Evolutionary conservation across 257 asterid genomes (phyloP).

Genomic region (Leonotis leonurus): DNA sequence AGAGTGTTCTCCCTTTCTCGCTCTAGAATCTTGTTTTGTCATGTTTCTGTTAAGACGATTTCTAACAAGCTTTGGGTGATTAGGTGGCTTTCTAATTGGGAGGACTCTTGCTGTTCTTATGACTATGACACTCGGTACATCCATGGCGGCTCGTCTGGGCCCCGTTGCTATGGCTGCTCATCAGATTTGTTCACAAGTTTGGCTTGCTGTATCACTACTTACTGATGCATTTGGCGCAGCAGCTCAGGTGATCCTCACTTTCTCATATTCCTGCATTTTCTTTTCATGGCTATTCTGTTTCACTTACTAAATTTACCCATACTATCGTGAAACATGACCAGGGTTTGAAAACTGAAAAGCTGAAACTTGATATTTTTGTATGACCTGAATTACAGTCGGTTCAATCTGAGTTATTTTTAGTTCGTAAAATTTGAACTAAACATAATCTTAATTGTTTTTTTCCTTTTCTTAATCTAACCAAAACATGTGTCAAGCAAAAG

Average conservation of each 20-base stretch:
- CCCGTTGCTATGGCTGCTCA: conserved; percentile 94
- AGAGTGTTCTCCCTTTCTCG: background rate
- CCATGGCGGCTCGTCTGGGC: conserved; percentile 99
- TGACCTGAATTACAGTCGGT: background rate
- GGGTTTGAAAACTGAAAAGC: too few species aligned
- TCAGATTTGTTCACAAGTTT: conserved; percentile 86
- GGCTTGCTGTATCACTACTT: conserved; percentile 93
- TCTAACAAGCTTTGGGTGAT: conserved; percentile 6
- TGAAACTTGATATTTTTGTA: too few species aligned
- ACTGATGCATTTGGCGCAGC: conserved; percentile 89
- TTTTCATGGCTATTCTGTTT: background rate
- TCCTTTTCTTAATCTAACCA: too few species aligned
- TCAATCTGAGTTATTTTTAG: too few species aligned
- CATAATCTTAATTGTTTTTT: too few species aligned
- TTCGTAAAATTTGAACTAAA: background rate
- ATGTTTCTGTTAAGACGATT: background rate
- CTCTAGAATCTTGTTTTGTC: background rate
- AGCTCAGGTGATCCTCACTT: conserved; percentile 56
- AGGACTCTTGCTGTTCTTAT: conserved; percentile 85
- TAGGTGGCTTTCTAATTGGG: conserved; percentile 92
- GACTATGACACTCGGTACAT: conserved; percentile 78
- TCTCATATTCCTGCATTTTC: background rate
- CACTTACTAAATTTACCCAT: too few species aligned
- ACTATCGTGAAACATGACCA: too few species aligned
- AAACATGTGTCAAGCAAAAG: too few species aligned